phyloP scores from a whole-genome alignment of 768 basidiomycete species.

The Lyophyllum decastes region DNA sequence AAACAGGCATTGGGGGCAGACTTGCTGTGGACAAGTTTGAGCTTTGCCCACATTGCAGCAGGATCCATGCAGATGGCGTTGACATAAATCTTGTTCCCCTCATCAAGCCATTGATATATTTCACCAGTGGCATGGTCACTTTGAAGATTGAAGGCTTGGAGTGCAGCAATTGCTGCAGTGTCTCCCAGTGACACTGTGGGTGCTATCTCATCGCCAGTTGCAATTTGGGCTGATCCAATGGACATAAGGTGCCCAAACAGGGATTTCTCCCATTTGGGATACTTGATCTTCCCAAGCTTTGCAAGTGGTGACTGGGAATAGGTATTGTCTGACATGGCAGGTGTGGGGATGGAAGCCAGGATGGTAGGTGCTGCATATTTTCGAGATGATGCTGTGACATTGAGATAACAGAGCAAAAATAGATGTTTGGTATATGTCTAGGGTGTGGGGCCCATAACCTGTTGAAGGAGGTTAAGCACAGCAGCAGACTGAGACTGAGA shows the following conservation, averaged over 20 bases:
- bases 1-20: conserved; percentile 3
- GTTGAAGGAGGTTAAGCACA: not conserved
- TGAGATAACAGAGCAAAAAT: not conserved
- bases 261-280: conserved; percentile 3
- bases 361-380: not conserved
- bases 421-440: not conserved
- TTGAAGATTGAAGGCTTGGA: not conserved
- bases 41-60: conserved; percentile 2
- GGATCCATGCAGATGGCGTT: not conserved
- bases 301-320: not conserved
- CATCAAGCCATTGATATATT: conserved; percentile 2
- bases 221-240: not conserved
- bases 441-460: conserved; percentile 3
- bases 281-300: conserved; percentile 6
- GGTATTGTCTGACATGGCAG: not conserved
- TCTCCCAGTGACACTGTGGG: not conserved
- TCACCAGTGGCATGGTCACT: not conserved
- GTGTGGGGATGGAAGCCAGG: not conserved
- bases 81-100: conserved; percentile 2
- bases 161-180: not conserved
- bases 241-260: conserved; percentile 2
- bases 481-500: not conserved
- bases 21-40: not conserved
- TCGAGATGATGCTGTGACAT: not conserved
- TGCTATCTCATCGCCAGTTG: not conserved